phyloP scores from a whole-genome alignment of 805 yeast species.

The Debaryomyces hansenii region DNA sequence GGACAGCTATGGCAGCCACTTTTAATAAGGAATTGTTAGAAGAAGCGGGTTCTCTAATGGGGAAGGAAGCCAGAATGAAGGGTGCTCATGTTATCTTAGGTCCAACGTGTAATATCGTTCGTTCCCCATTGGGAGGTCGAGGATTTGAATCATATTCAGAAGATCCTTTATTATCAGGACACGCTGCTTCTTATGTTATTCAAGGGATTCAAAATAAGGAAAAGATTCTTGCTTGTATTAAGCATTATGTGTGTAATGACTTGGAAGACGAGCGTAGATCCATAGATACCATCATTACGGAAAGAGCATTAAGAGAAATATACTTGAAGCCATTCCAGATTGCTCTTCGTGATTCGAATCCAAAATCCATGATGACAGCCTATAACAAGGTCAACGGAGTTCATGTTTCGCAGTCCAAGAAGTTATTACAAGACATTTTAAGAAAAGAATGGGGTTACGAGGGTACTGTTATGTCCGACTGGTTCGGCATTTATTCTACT shows the following conservation, averaged over 20 bases:
- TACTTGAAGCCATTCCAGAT: constrained; percentile 64
- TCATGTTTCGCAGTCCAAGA: constrained; percentile 50
- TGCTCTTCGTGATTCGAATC: constrained; percentile 52
- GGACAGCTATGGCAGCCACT: constrained; percentile 59
- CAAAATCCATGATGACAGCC: constrained; percentile 59
- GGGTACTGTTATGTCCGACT: constrained; percentile 62
- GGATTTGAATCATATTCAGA: constrained; percentile 64
- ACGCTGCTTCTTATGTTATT: constrained; percentile 47
- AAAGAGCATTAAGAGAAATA: constrained; percentile 64
- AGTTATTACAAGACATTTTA: constrained; percentile 45
- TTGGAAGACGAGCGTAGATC: constrained; percentile 55
- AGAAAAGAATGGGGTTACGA: constrained; percentile 58
- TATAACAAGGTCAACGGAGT: constrained; percentile 64
- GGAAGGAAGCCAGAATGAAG: constrained; percentile 52
- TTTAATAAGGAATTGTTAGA: constrained; percentile 50
- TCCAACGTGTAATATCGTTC: constrained; percentile 49
- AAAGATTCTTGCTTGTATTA: constrained; percentile 55
- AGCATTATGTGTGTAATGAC: constrained; percentile 66
- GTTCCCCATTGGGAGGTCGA: constrained; percentile 62
- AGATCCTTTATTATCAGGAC: constrained; percentile 54
- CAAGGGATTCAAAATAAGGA: constrained; percentile 52
- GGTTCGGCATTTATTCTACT: constrained; percentile 58
- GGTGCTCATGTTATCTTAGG: constrained; percentile 44
- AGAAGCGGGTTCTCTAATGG: constrained; percentile 56
- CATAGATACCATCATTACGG: constrained; percentile 50